Conservation (phyloP, 1,284 basidiomycete species). For the Heterobasidion occidentale region DNA sequence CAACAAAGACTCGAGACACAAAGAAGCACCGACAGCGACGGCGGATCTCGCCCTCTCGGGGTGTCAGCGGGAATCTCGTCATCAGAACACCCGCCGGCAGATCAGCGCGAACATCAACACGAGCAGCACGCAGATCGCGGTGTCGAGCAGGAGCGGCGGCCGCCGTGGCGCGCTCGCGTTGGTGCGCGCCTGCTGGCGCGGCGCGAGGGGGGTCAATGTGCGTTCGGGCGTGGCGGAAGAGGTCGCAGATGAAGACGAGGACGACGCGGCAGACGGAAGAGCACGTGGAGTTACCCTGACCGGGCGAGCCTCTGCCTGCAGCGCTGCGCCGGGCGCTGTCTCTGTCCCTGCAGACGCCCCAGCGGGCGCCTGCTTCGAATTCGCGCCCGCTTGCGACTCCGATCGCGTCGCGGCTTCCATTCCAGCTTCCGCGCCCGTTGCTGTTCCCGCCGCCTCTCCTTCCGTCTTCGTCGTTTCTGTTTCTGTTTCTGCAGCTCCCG, state of each 20-base stretch:
- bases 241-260: not conserved
- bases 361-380: no score
- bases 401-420: no score
- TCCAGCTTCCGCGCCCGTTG: no score
- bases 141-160: constrained; percentile 60
- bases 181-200: no score
- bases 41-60: not conserved
- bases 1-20: not conserved
- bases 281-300: no score
- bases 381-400: no score
- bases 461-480: not conserved
- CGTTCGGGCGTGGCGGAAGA: not conserved
- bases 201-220: no score
- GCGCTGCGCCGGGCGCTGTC: no score
- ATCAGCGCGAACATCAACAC: constrained; percentile 57
- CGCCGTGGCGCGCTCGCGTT: constrained; percentile 18
- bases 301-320: no score
- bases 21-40: not conserved
- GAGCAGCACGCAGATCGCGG: constrained; percentile 58
- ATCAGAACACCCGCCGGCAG: constrained; percentile 42
- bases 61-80: not conserved
- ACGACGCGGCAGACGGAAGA: no score
- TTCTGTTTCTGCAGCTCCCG: not conserved
- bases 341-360: no score
- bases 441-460: not conserved